These are phyloP conservation scores for Paracorniculantispora psalliotae DNA, from an alignment of 2,329 filamentous ascomycete genomes.

Conservation along the genomic window DNA sequence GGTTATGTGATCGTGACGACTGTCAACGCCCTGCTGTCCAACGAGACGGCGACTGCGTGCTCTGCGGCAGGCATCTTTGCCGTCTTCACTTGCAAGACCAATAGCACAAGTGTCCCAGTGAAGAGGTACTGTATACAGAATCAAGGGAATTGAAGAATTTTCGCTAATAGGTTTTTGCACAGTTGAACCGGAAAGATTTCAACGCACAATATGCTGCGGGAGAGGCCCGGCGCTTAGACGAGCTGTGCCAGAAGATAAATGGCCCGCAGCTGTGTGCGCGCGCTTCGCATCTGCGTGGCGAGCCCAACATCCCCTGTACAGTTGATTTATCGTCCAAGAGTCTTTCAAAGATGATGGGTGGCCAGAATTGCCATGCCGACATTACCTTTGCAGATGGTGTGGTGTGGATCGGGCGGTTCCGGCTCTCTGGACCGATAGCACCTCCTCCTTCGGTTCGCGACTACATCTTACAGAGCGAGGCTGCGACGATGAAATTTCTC, in stretches of 20 bases:
- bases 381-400: conserved; percentile 25
- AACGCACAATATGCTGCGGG: conserved; percentile 16
- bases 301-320: conserved; percentile 16
- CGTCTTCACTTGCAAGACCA: conserved; percentile 18
- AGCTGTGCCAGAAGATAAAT: neutral
- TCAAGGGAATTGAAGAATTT: too few species aligned
- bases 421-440: conserved; percentile 16
- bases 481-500: conserved; percentile 22
- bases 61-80: conserved; percentile 24
- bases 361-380: conserved; percentile 24
- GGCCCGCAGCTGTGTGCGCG: neutral
- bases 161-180: neutral
- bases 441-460: conserved; percentile 21
- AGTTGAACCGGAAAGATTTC: conserved; percentile 18
- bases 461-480: conserved; percentile 24
- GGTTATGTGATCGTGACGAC: too few species aligned
- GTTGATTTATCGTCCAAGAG: conserved; percentile 18
- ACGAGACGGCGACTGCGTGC: conserved; percentile 21
- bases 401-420: conserved; percentile 23
- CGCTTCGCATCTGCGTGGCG: neutral
- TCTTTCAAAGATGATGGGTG: conserved; percentile 23
- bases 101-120: conserved; percentile 12
- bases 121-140: too few species aligned
- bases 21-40: conserved; percentile 19
- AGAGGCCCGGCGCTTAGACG: conserved; percentile 17